Base-by-base conservation (phyloP, 1,284 basidiomycete genomes). In the Moesziomyces sp. region DNA sequence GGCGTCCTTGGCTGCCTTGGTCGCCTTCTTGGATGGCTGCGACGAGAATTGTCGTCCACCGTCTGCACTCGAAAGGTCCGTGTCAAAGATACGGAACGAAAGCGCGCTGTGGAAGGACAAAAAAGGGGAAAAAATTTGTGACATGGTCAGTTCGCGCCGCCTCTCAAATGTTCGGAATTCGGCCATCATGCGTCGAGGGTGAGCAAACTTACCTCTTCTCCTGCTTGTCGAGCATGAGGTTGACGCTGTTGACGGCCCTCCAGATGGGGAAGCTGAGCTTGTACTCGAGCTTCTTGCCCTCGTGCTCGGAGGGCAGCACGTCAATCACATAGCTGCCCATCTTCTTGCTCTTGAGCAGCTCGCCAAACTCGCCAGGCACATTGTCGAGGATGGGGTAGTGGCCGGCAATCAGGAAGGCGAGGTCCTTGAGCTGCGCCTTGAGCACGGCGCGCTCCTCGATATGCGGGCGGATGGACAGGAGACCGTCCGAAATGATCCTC, bases 401-500 rank as follows among this genome's bases (percentile, higher is more conserved):
- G 46, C 78, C 46, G 23, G 54, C 74, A 65, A 85, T 81, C 50
- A 98, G 83, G 38, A 87, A 88, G 83, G 87, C 89, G 66, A 99
- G 84, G 49, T 90, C 87, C 10, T 83, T 84, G 40, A 93, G 74
- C 56, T 89, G 87, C 2, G 88, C 90, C 8, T 86, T 85, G 51
- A 93, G 83, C 67, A 98, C 89, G 10, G 88, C 86, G 42, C 85
- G 85, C 6, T 89, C 87, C 19, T 91, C 88, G 55, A 95, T 86
- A 83, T 91, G 94, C 0, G 93, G 92, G 21, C 95, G 85, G 45
- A 98, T 87, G 46, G 92, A 91, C 9, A 90, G 88, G 13, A 97
- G 84, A 1, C 93, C 94, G 81, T 98, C 97, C 38, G 89, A 89
- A 35, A 96, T 88, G 43, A 97, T 89, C 60, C 91, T 89, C 48